A percentile compares a stretch with the other conserved stretches of the same genome.
Conservation (phyloP, 202 grass and related monocot genomes). For the Tripidium arundinaceum region DNA sequence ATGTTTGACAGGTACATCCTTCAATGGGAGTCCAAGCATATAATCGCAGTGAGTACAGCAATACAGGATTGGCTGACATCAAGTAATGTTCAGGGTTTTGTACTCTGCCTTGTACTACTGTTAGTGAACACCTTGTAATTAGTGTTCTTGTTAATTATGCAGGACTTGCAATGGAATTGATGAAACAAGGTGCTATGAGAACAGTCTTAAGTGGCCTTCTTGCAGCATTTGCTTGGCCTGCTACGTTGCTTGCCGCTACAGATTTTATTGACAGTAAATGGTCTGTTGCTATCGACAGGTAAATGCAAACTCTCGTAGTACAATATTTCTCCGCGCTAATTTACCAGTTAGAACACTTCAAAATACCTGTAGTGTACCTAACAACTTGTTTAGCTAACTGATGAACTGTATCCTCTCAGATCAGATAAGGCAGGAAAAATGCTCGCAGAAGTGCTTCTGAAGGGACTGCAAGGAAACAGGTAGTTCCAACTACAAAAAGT, state of each 20-base stretch:
- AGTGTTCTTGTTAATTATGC: slow-evolving; percentile 7
- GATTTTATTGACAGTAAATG: slow-evolving; percentile 99
- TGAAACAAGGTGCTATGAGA: slow-evolving; percentile 89
- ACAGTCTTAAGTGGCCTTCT: slow-evolving; percentile 78
- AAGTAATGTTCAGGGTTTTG: slow-evolving; percentile 55
- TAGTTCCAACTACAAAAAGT: slow-evolving; percentile 20
- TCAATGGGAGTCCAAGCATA: slow-evolving; percentile 81
- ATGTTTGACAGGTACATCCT: slow-evolving; percentile 66
- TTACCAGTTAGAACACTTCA: not conserved
- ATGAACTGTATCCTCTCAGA: slow-evolving; percentile 36
- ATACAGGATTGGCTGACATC: slow-evolving; percentile 98
- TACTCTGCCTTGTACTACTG: not conserved
- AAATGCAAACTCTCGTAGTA: slow-evolving; percentile 11
- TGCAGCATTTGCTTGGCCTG: slow-evolving; percentile 75
- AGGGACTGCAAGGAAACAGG: slow-evolving; percentile 96
- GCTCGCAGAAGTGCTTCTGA: slow-evolving; percentile 81
- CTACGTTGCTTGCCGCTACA: slow-evolving; percentile 72
- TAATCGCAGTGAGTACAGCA: slow-evolving; percentile 87
- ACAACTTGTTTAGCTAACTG: no score
- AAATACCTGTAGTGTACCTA: not conserved
- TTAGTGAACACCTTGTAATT: not conserved
- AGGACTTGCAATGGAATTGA: slow-evolving; percentile 78
- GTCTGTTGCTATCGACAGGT: slow-evolving; percentile 94
- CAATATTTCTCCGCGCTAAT: not conserved
- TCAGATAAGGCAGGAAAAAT: slow-evolving; percentile 97